phyloP scores from a whole-genome alignment of 2,329 filamentous ascomycete genomes.

The Xylogone sp. region DNA sequence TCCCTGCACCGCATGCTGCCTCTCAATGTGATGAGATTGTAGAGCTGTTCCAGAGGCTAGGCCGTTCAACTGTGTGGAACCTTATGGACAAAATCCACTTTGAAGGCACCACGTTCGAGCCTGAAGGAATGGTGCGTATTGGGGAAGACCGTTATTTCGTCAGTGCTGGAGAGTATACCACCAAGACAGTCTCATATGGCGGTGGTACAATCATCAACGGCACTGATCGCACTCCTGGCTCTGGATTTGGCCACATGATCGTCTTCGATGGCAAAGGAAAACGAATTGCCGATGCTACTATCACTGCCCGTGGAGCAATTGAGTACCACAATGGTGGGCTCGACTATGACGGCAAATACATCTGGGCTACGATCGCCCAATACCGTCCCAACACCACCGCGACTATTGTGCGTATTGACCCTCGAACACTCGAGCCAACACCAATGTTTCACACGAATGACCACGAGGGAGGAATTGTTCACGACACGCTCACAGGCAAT shows the following conservation, averaged over 20 bases:
- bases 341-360: slow-evolving; percentile 42
- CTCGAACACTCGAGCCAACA: slow-evolving; percentile 31
- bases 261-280: slow-evolving; percentile 39
- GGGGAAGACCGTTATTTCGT: slow-evolving; percentile 40
- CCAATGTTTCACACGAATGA: slow-evolving; percentile 34
- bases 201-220: slow-evolving; percentile 59
- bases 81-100: slow-evolving; percentile 38
- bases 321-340: slow-evolving; percentile 45
- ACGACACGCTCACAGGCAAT: slow-evolving; percentile 31
- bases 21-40: slow-evolving; percentile 34
- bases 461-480: slow-evolving; percentile 44
- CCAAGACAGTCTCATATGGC: slow-evolving; percentile 33
- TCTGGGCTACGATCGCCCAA: slow-evolving; percentile 44
- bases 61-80: slow-evolving; percentile 38
- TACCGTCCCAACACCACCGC: slow-evolving; percentile 45
- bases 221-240: slow-evolving; percentile 46
- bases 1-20: slow-evolving; percentile 31
- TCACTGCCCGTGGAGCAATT: slow-evolving; percentile 34
- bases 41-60: slow-evolving; percentile 30
- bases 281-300: slow-evolving; percentile 39
- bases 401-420: slow-evolving; percentile 36
- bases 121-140: slow-evolving; percentile 43
- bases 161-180: slow-evolving; percentile 40
- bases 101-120: slow-evolving; percentile 43
- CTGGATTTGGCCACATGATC: slow-evolving; percentile 41